Percentiles rank a stretch among this genome's conserved stretches.
phyloP scores from a whole-genome alignment of 164 flowering plant genomes.

The Taxillus chinensis region DNA sequence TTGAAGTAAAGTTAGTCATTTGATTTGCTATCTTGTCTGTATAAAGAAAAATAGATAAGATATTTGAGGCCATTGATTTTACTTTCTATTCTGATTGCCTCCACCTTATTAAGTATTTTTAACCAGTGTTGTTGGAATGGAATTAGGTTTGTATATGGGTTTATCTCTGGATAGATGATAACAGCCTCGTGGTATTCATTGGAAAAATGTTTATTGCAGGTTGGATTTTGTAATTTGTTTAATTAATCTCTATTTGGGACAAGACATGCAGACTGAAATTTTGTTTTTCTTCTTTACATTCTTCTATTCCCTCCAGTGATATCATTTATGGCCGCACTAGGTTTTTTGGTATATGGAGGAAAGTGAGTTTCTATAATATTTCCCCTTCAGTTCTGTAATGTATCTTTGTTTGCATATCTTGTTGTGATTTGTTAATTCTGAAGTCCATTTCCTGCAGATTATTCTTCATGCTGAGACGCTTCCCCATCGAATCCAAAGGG shows the following conservation, averaged over 20 bases:
- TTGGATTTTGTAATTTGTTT: constrained; percentile 13
- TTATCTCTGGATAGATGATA: constrained; percentile 78
- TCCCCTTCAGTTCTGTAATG: background rate
- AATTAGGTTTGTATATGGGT: constrained; percentile 80
- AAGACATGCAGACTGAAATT: background rate
- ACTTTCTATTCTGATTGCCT: too few species aligned
- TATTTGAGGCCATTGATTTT: too few species aligned
- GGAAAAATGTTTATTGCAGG: constrained; percentile 92
- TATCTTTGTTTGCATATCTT: background rate
- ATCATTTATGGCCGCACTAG: constrained; percentile 74
- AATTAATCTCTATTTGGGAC: background rate
- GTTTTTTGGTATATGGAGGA: constrained; percentile 88
- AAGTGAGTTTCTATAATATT: constrained; percentile 34
- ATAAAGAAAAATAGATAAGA: too few species aligned
- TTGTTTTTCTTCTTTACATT: background rate
- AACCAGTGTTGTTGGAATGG: constrained; percentile 6
- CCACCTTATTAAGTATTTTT: background rate
- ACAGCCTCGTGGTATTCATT: constrained; percentile 43
- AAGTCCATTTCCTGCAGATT: constrained; percentile 32
- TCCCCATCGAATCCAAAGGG: constrained; percentile 93
- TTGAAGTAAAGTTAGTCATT: too few species aligned
- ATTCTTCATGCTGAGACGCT: constrained; percentile 82
- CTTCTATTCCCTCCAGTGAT: constrained; percentile 37
- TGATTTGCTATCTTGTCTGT: too few species aligned
- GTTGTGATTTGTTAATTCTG: background rate